Evolutionary conservation across 2,329 filamentous ascomycete species (phyloP), one percentile per base, ranked within the genome.

Genomic region (Fusarium denticulatum): DNA sequence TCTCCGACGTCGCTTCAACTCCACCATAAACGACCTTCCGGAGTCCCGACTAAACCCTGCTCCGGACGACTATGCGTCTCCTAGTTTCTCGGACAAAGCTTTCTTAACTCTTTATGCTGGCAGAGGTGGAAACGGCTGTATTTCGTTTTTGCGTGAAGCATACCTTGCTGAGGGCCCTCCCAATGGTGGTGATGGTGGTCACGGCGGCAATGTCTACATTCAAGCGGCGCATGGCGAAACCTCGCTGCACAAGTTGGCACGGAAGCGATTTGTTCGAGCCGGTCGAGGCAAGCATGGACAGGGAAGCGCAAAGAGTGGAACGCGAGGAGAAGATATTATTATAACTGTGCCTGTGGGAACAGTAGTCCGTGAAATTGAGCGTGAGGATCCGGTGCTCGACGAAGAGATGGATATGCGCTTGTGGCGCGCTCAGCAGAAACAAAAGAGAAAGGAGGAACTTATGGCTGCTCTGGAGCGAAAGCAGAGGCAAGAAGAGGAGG

Each of bases 261-360:
- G 96, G 45, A 87, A 92, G 75, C 91, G 94, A 5, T 89, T 94
- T 62, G 83, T 96, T 57, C 92, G 93, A 66, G 94, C 93, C 1
- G 92, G 91, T 3, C 86, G 91, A 74, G 94, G 94, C n/a, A 92
- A 88, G 80, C 92, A 94, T 77, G 94, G 94, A 0, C 91, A 94
- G 79, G 94, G 94, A 40, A 93, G 91, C 74, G 88, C 88, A 60
- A 88, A 88, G 75, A 89, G 92, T 60, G 96, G 96, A 8, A 91
- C 92, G 76, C 88, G 94, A 72, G 96, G 96, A 56, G 92, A 96
- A 20, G 96, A 99, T 81, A 82, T 98, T 10, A 85, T 98, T 77
- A 90, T 99, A 70, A 92, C 93, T 37, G 96, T 99, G 1, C 96
- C 96, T 0, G 93, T 98, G 10, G 96, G 96, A 8, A 99, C 96